Evolutionary conservation across 495 filamentous ascomycete species (phyloP), one percentile per base, ranked within the genome.

Genomic region (Trichoderma orchidacearum): DNA sequence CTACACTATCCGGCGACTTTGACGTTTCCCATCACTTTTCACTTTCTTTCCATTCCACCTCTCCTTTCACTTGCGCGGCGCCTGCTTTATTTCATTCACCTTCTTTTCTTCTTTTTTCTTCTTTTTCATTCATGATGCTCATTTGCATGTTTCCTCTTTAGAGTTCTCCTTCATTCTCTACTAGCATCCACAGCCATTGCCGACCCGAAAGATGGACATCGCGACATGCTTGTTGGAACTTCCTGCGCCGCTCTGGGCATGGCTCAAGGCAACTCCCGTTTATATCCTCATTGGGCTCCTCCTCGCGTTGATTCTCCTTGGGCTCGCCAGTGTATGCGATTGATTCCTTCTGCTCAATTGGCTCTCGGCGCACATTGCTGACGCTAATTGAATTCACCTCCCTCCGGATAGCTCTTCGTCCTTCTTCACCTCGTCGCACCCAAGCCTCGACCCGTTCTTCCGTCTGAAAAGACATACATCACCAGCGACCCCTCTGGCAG

Each of bases 381-480:
- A 55, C 54, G 28, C 32, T 36, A n/a, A 36, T 21, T 48, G 38
- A 21, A n/a, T n/a, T n/a, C n/a, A n/a, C n/a, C n/a, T n/a, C n/a
- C n/a, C 25, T n/a, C 9, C 36, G 25, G 25, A 1, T 30, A 91
- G 89, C 71, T 86, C 63, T 94, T 90, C 68, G 59, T 83, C 55
- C 65, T 78, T 52, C 76, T 96, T 56, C 82, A 78, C 61, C 63
- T 89, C 59, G 74, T 91, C 66, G 91, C 92, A 12, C 90, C 90
- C 25, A 78, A 82, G 27, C 93, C 93, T 2, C 89, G 93, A 45
- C 70, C 74, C 9, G 77, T 88, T 3, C 74, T 81, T 23, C 72
- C 74, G n/a, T 88, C 87, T 52, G 93, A 98, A 70, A 90, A 90
- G 68, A 83, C 76, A n/a, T 97, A 89, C 73, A 79, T 80, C 30